These are phyloP conservation scores for Coprinopsis marcescibilis DNA, from an alignment of 768 basidiomycete genomes.

Conservation along the genomic window DNA sequence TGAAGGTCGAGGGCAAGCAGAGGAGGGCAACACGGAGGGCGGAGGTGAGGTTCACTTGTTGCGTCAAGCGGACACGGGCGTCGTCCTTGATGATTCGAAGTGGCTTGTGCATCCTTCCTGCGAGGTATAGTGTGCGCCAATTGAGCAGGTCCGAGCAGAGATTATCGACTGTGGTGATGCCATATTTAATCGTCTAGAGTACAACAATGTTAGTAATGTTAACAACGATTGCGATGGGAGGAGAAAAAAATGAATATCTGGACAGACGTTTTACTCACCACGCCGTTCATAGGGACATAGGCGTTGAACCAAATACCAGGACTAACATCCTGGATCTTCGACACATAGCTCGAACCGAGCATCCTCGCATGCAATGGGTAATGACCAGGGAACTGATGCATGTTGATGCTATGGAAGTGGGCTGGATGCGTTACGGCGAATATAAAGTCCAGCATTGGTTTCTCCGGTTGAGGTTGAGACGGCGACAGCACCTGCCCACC, in stretches of 20 bases:
- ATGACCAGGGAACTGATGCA: conserved; percentile 86
- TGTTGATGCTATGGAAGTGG: conserved; percentile 95
- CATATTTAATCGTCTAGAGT: conserved; percentile 88
- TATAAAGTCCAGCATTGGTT: conserved; percentile 97
- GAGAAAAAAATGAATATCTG: not conserved
- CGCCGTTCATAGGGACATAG: conserved; percentile 75
- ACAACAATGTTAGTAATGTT: not conserved
- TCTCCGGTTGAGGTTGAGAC: too few species aligned
- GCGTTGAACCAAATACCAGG: conserved; percentile 98
- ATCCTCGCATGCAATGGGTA: conserved; percentile 87
- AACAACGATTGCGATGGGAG: conserved; percentile 1
- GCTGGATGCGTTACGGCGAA: conserved; percentile 91
- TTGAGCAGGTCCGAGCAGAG: conserved; percentile 87
- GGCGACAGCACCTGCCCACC: too few species aligned
- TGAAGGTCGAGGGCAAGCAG: conserved; percentile 76
- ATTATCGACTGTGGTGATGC: conserved; percentile 86
- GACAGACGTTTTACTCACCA: conserved; percentile 48
- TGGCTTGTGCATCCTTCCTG: conserved; percentile 97
- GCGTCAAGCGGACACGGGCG: conserved; percentile 84
- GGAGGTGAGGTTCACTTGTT: conserved; percentile 89
- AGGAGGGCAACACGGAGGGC: conserved; percentile 89
- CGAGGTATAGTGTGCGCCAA: conserved; percentile 90
- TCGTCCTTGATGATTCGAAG: conserved; percentile 90
- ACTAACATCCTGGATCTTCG: conserved; percentile 62
- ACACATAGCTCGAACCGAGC: conserved; percentile 79